Evolutionary conservation across 2,329 filamentous ascomycete genomes (phyloP).

Genomic region (Herpotrichia juniperi): DNA sequence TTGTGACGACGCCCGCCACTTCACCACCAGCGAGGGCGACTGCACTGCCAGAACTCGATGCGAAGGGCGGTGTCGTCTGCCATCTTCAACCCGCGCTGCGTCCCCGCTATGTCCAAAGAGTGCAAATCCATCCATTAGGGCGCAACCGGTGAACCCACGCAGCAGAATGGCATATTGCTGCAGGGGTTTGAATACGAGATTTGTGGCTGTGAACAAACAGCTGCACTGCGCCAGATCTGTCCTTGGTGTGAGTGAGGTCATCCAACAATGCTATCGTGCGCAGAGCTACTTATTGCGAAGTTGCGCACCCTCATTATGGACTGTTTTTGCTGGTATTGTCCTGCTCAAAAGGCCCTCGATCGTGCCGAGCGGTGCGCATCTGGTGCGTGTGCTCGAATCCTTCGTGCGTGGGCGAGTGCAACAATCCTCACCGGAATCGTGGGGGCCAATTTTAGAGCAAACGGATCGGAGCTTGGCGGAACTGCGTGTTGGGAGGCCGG

Average conservation of each 20-base stretch:
- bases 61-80: conserved; percentile 20
- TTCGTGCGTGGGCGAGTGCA: conserved; percentile 6
- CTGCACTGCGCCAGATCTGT: conserved; percentile 2
- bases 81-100: background rate
- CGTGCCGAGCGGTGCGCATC: too few species aligned
- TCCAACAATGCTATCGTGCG: background rate
- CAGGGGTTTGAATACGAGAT: background rate
- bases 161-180: conserved; percentile 10
- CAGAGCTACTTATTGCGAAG: background rate
- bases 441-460: conserved; percentile 9
- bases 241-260: conserved; percentile 1
- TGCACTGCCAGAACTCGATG: conserved; percentile 12
- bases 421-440: conserved; percentile 15
- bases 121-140: background rate
- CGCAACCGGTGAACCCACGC: conserved; percentile 12
- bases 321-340: background rate
- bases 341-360: background rate
- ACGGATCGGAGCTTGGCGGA: background rate
- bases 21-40: conserved; percentile 7
- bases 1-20: conserved; percentile 17
- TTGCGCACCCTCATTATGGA: background rate
- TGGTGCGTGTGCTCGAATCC: conserved; percentile 2
- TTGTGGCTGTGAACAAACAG: conserved; percentile 12
- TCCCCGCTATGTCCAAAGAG: conserved; percentile 5
- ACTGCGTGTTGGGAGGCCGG: conserved; percentile 1